Percentiles rank a stretch among this genome's conserved stretches.
Evolutionary conservation across 768 basidiomycete genomes (phyloP).

Genomic region (Boletellus ananiceps): DNA sequence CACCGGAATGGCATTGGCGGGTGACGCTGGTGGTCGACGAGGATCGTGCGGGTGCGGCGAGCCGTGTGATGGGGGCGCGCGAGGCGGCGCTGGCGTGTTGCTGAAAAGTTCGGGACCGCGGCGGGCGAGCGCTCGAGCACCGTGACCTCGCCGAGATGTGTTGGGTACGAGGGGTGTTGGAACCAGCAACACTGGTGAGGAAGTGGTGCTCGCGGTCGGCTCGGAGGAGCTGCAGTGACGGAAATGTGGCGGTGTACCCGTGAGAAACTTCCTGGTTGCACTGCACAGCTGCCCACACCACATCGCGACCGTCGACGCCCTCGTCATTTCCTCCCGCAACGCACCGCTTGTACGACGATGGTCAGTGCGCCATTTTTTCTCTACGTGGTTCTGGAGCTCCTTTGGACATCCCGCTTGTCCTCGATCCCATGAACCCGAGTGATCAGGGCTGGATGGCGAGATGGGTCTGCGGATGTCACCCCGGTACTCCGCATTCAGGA

Average conservation of each 20-base stretch:
- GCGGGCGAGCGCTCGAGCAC: too few relatives aligned
- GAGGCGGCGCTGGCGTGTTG: too few relatives aligned
- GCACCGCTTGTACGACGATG: slow-evolving; percentile 18
- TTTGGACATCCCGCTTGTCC: neutral
- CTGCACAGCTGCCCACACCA: neutral
- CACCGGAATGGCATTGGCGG: too few relatives aligned
- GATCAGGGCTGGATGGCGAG: slow-evolving; percentile 19
- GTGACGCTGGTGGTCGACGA: too few relatives aligned
- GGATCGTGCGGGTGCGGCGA: too few relatives aligned
- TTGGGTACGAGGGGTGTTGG: too few relatives aligned
- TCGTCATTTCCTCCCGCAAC: neutral
- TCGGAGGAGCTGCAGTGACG: too few relatives aligned
- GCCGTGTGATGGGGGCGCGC: too few relatives aligned
- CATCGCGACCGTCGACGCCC: slow-evolving; percentile 17
- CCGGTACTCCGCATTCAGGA: neutral
- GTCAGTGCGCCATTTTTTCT: slow-evolving; percentile 14
- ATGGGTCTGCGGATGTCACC: slow-evolving; percentile 7
- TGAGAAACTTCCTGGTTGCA: slow-evolving; percentile 6
- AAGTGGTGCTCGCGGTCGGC: too few relatives aligned
- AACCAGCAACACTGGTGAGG: too few relatives aligned
- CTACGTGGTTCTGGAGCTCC: neutral
- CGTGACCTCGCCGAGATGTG: too few relatives aligned
- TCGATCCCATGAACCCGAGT: neutral
- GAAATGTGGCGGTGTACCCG: slow-evolving; percentile 13
- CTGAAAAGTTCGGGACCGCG: too few relatives aligned